These are phyloP conservation scores for Plasmopara muralis DNA, from an alignment of 352 stramenopile genomes.

Conservation along the genomic window DNA sequence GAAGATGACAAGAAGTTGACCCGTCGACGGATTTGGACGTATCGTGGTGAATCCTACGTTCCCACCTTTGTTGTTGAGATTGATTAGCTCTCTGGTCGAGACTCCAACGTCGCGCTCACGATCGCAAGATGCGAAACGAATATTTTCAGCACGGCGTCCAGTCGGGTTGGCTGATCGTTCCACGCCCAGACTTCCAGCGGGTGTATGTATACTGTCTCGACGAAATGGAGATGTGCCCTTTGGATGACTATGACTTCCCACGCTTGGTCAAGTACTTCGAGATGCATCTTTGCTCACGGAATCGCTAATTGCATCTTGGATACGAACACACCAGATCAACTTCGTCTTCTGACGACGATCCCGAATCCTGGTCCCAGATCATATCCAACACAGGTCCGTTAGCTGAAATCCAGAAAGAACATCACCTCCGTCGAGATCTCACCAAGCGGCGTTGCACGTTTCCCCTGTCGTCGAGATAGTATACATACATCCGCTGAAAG, in stretches of 20 bases:
- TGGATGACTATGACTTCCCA: background rate
- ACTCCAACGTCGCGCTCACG: conserved; percentile 1
- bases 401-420: conserved; percentile 16
- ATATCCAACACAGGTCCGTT: conserved; percentile 13
- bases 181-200: background rate
- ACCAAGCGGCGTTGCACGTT: conserved; percentile 8
- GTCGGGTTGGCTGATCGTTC: conserved; percentile 14
- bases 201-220: conserved; percentile 15
- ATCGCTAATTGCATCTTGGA: conserved; percentile 1
- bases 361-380: conserved; percentile 17
- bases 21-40: background rate
- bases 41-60: background rate
- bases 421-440: conserved; percentile 13
- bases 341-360: conserved; percentile 20
- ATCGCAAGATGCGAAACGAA: conserved; percentile 10
- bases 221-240: background rate
- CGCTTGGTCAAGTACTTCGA: background rate
- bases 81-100: conserved; percentile 8
- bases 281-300: background rate
- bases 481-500: conserved; percentile 12
- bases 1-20: conserved; percentile 1
- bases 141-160: conserved; percentile 16
- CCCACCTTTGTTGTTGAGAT: conserved; percentile 16
- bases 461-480: conserved; percentile 8
- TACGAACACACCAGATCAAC: conserved; percentile 2